Evolutionary conservation across 2,329 filamentous ascomycete species (phyloP).

Genomic region (Phialophora verrucosa): DNA sequence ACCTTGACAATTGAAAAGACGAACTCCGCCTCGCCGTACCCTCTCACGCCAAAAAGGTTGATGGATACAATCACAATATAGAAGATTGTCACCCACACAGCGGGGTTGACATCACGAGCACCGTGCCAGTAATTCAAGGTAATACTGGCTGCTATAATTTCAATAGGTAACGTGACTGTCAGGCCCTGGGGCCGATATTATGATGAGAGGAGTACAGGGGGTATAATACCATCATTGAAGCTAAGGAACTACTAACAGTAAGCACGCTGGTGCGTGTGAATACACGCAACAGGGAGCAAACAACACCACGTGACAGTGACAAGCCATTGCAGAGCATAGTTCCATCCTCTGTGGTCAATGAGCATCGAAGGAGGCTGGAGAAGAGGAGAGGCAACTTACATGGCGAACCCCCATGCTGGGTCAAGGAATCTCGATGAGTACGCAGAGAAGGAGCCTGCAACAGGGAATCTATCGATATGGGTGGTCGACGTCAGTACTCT

Average conservation of each 20-base stretch:
- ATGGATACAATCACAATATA: slow-evolving; percentile 72
- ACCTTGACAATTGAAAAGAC: slow-evolving; percentile 81
- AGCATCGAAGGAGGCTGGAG: background rate
- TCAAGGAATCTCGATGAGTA: slow-evolving; percentile 91
- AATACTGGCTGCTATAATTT: slow-evolving; percentile 83
- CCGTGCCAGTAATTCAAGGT: slow-evolving; percentile 77
- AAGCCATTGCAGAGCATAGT: slow-evolving; percentile 86
- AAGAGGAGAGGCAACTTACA: slow-evolving; percentile 59
- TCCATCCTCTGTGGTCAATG: slow-evolving; percentile 43
- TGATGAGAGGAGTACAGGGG: no score
- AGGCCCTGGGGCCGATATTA: no score
- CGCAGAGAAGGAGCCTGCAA: slow-evolving; percentile 87
- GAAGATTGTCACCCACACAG: slow-evolving; percentile 70
- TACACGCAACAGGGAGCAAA: no score
- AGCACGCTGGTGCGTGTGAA: no score
- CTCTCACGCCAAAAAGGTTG: slow-evolving; percentile 81
- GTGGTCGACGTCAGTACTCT: background rate
- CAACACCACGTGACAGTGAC: slow-evolving; percentile 45
- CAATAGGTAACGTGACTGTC: slow-evolving; percentile 69
- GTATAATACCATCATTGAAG: no score
- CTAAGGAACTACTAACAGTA: no score
- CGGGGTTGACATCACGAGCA: slow-evolving; percentile 63
- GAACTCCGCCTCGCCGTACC: slow-evolving; percentile 83
- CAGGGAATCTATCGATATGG: slow-evolving; percentile 65
- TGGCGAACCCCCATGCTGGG: slow-evolving; percentile 91